Base-by-base conservation (phyloP, 257 asterid species). In the Solanum etuberosum region DNA sequence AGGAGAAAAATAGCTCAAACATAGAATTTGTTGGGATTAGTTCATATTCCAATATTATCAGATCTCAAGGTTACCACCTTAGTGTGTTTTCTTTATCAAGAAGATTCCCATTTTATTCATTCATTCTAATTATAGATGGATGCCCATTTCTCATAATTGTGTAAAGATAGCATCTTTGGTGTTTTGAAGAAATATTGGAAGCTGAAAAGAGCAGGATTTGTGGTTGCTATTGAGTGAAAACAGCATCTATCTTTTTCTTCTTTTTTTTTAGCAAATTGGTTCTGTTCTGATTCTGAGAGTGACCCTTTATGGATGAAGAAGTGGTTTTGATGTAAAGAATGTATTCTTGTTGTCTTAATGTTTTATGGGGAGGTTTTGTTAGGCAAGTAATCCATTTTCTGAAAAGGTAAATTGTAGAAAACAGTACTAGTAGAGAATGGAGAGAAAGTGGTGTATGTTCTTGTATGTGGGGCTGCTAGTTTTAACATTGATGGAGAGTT, bases 31-130 rank as follows among this genome's bases (percentile, higher is more conserved):
- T 87, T 87, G 92, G 93, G 91, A 91, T 90, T 89, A 88, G 91
- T 90, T 90, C 87, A 21, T 43, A 40, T 77, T 40, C 37, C 65
- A 27, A 57, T 87, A 88, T 88, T 91, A 93, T 87, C 94, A 93
- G 95, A 94, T 96, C 98, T 94, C 98, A 90, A 93, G 91, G 87
- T 90, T 88, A 61, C 81, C 89, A 81, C 87, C 86, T 71, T 92
- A 83, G 7, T 78, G 63, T 78, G 6, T 76, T 42, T 76, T 76
- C 90, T 90, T 89, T 86, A 85, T 91, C 94, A 84, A 92, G 90
- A 91, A 90, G 84, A 65, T 90, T 87, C 87, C 85, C 84, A 88
- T 70, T 89, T 89, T 68, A 68, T 88, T 82, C 90, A 40, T 88
- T 88, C 88, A 59, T 59, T 54, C 63, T 54, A 54, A 54, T 54